phyloP scores from a whole-genome alignment of 345 rosid species.

The Salix suchowensis region DNA sequence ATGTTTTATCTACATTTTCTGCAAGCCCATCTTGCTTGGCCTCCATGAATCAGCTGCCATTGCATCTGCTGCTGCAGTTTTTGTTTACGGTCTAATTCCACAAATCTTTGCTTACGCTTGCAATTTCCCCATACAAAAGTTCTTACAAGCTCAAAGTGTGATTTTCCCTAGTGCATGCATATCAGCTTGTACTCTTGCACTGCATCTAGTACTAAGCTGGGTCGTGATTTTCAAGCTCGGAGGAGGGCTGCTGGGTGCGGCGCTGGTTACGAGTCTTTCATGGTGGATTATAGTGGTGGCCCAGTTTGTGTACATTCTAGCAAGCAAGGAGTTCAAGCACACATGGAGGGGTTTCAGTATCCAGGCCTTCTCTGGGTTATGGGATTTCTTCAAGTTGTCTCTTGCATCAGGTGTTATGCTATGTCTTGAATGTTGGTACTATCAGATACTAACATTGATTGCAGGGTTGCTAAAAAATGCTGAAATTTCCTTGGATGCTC shows the following conservation, averaged over 20 bases:
- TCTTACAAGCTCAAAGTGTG: slow-evolving; percentile 26
- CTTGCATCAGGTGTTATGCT: slow-evolving; percentile 27
- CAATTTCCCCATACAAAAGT: slow-evolving; percentile 57
- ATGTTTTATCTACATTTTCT: slow-evolving; percentile 23
- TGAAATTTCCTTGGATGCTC: slow-evolving; percentile 20
- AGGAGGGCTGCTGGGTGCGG: slow-evolving; percentile 21
- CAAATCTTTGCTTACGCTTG: slow-evolving; percentile 29
- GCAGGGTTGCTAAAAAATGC: slow-evolving; percentile 22
- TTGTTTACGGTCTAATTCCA: slow-evolving; percentile 27
- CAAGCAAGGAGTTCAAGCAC: slow-evolving; percentile 2
- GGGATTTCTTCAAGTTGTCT: slow-evolving; percentile 23
- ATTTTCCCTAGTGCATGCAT: slow-evolving; percentile 21
- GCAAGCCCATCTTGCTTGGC: slow-evolving; percentile 39
- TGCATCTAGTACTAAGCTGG: slow-evolving; percentile 18
- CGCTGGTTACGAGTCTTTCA: slow-evolving; percentile 13
- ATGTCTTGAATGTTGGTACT: slow-evolving; percentile 26
- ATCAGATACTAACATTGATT: slow-evolving; percentile 16
- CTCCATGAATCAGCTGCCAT: slow-evolving; percentile 53
- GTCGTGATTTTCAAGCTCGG: slow-evolving; percentile 10
- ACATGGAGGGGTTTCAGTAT: slow-evolving; percentile 20
- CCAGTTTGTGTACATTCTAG: slow-evolving; percentile 18
- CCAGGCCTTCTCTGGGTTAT: slow-evolving; percentile 16
- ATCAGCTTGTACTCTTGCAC: not conserved
- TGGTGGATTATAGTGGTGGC: slow-evolving; percentile 26
- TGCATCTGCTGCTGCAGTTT: slow-evolving; percentile 50